Base-by-base conservation (phyloP, 2,329 filamentous ascomycete genomes). In the Pseudogymnoascus sp. region DNA sequence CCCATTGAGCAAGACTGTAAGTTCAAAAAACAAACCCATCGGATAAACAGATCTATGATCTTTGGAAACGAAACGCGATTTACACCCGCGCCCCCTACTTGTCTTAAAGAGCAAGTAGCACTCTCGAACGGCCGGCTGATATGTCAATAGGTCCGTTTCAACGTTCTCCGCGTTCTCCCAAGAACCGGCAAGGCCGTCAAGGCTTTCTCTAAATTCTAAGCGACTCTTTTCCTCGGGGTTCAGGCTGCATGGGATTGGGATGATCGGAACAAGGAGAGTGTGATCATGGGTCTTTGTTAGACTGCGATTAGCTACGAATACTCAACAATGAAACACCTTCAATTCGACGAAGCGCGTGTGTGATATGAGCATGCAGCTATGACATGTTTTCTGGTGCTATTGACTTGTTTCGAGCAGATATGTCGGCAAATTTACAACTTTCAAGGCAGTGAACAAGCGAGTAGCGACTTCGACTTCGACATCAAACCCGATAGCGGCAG, bases 1-100 rank as follows among this genome's bases (percentile, higher is more conserved):
- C 81, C 94, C 94, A 76, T 86, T 99, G 75, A 92, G 88, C 90
- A 99, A 99, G 90, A 99, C 94, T 79, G 95, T 99, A 90, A 72
- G 90, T 88, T 71, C 9, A 64, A 63, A 44, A 63, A 39, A 35
- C 40, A 59, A 31, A 47, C 29, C 59, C 40, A 37, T 60, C 58
- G 35, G 58, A 58, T 26, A 40, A 59, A 60, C 37, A 60, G 17
- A 44, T 59, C 61, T 60, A 60, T 40, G 57, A 24, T 39, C 15
- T 37, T 59, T 58, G 60, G 39, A 63, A 59, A 59, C 58, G 10
- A 57, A 62, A 39, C 60, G 54, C 61, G 60, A 59, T 40, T 59
- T 59, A 59, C 57, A 59, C 57, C 57, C 57, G 57, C 57, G 57
- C 57, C 57, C 57, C n/a, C 57, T 59, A 59, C 57, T 36, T 26